These are phyloP conservation scores for Nicotiana otophora DNA, from an alignment of 257 asterid genomes.

Conservation along the genomic window DNA sequence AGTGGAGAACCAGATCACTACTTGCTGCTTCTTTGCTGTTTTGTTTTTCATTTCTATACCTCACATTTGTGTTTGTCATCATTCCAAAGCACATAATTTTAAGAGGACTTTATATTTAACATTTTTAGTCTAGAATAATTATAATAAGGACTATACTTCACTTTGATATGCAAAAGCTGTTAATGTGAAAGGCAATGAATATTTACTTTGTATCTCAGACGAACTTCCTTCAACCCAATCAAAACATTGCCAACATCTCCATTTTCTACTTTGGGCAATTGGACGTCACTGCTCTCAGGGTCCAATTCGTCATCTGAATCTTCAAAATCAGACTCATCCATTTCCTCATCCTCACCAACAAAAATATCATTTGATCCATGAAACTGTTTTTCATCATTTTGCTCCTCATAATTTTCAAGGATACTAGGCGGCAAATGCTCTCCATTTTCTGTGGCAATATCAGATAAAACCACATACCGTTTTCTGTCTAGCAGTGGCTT, in stretches of 20 bases:
- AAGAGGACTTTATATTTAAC: not conserved
- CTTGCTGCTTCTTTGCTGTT: not conserved
- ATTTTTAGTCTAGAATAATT: not conserved
- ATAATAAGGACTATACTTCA: not conserved
- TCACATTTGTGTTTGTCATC: not conserved
- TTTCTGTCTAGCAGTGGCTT: conserved; percentile 71
- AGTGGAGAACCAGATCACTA: not conserved
- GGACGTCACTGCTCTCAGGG: conserved; percentile 31
- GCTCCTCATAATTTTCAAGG: conserved; percentile 36
- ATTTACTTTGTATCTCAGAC: conserved; percentile 62
- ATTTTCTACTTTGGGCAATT: conserved; percentile 33
- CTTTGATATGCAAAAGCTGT: not conserved
- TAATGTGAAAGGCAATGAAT: not conserved
- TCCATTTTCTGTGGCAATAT: conserved; percentile 40
- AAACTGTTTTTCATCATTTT: conserved; percentile 38
- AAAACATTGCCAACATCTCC: conserved; percentile 46
- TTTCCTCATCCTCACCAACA: conserved; percentile 46
- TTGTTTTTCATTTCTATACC: not conserved
- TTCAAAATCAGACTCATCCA: conserved; percentile 60
- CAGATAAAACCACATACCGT: conserved; percentile 65
- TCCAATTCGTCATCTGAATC: conserved; percentile 58
- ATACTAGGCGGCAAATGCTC: conserved; percentile 26
- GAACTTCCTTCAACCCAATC: conserved; percentile 59
- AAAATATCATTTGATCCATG: conserved; percentile 39
- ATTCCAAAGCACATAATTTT: not conserved